Conservation (phyloP, 2,329 filamentous ascomycete species). For the Aspergillus japonicus region DNA sequence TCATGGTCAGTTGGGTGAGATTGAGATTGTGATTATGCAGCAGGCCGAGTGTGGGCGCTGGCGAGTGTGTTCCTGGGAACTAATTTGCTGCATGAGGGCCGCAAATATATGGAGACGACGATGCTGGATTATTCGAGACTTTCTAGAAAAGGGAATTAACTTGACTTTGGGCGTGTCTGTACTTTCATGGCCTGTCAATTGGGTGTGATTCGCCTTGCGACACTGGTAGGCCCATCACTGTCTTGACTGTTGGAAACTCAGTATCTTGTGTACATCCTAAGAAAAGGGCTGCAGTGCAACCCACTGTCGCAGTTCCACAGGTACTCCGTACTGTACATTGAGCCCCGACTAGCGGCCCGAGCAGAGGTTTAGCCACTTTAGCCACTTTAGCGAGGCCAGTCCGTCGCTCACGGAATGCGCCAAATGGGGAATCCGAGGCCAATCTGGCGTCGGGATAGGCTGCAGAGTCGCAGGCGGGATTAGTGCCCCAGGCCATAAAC, state of each 20-base stretch:
- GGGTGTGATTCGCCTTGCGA: neutral
- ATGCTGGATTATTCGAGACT: neutral
- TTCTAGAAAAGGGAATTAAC: neutral
- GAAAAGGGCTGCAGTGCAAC: neutral
- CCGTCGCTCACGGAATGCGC: neutral
- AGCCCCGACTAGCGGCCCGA: constrained; percentile 11
- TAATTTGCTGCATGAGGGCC: neutral
- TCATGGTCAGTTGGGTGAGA: neutral
- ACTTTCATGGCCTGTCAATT: neutral
- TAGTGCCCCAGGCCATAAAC: neutral
- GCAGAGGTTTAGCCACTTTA: neutral
- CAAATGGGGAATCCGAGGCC: neutral
- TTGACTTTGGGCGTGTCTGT: neutral
- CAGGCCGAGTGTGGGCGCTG: constrained; percentile 3
- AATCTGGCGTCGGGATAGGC: neutral
- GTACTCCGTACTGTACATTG: neutral
- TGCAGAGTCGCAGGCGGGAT: neutral
- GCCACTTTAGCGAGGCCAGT: neutral
- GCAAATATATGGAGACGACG: neutral
- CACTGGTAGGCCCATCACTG: neutral
- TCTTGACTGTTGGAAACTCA: neutral
- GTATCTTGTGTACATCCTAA: neutral
- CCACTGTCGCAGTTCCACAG: neutral
- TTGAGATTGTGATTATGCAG: constrained; percentile 6
- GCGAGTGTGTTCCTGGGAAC: neutral